Evolutionary conservation across 306 rosid species (phyloP), one percentile per base, ranked within the genome.

Genomic region (Casuarina glauca): DNA sequence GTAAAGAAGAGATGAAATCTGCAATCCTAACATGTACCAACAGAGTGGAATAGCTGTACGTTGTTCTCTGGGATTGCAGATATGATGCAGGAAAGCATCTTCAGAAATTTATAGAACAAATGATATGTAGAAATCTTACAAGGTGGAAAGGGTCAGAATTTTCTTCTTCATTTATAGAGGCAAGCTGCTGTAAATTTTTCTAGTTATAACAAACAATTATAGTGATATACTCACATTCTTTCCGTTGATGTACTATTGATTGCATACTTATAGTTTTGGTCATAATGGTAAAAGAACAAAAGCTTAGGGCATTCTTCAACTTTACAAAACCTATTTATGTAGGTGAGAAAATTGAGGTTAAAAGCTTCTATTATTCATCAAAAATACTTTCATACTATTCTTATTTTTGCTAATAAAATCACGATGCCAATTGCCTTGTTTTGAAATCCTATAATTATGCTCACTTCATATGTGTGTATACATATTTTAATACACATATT

Each of bases 1-100:
- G 81, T 79, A 88, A 89, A 81, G 97, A 95, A 78, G 82, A 50
- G 85, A 84, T 95, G 88, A 95, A 93, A 77, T 85, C 93, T 76
- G 87, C 87, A 45, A 90, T 92, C 81, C 75, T 86, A 82, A 70
- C 84, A 74, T 91, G 96, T 73, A 83, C 96, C 46, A 89, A 80
- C 85, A 93, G 78, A 79, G 97, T 93, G 78, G 89, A 86, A 67
- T 89, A 93, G 87, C 72, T 20, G 60, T 15, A 64, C 52, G 68
- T 58, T 52, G 7, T 60, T 61, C 76, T 58, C 43, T 51, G 72
- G 35, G 73, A 66, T 54, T 81, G 74, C 61, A 69, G 79, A 77
- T 63, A 51, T n/a, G 38, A 41, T 61, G 45, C 38, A n/a, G 69
- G 16, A 6, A 17, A 48, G 32, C 26, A 43, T 74, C 32, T 10